Percentiles rank a stretch among this genome's conserved stretches.
phyloP scores from a whole-genome alignment of 306 rosid genomes.

The Hippophae rhamnoides region DNA sequence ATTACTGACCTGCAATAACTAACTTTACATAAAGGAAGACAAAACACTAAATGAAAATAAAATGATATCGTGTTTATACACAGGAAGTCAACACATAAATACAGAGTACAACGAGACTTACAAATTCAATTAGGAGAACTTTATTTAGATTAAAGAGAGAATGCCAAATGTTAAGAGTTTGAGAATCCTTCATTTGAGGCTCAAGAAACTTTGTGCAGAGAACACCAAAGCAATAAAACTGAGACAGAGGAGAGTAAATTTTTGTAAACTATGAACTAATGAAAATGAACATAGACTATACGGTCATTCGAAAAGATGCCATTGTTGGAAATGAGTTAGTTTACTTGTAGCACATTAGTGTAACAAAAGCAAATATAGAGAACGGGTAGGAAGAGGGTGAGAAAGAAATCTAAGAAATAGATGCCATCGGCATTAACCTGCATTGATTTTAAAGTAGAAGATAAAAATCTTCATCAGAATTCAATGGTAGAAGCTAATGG shows the following conservation, averaged over 20 bases:
- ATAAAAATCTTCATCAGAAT: constrained; percentile 16
- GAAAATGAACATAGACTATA: constrained; percentile 21
- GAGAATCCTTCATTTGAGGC: constrained; percentile 21
- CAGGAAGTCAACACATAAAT: too few relatives aligned
- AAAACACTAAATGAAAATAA: too few relatives aligned
- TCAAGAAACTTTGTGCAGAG: constrained; percentile 21
- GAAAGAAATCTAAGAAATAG: constrained; percentile 39
- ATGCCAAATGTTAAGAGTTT: constrained; percentile 19
- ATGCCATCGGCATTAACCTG: constrained; percentile 21
- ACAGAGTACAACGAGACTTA: too few relatives aligned
- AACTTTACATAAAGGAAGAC: too few relatives aligned
- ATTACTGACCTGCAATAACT: too few relatives aligned
- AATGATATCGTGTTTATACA: too few relatives aligned
- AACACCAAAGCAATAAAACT: constrained; percentile 22
- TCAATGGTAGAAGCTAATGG: constrained; percentile 17
- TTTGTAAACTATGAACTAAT: constrained; percentile 24
- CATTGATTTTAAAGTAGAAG: constrained; percentile 27
- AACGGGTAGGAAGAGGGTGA: constrained; percentile 20
- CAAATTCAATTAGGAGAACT: constrained; percentile 16
- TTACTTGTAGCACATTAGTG: constrained; percentile 21
- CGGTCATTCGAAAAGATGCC: constrained; percentile 12
- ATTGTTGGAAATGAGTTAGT: constrained; percentile 17
- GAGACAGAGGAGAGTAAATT: constrained; percentile 23
- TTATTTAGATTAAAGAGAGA: constrained; percentile 11
- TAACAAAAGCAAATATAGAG: constrained; percentile 27